Evolutionary conservation across 768 basidiomycete genomes (phyloP).

Genomic region (Mycena haematopus): DNA sequence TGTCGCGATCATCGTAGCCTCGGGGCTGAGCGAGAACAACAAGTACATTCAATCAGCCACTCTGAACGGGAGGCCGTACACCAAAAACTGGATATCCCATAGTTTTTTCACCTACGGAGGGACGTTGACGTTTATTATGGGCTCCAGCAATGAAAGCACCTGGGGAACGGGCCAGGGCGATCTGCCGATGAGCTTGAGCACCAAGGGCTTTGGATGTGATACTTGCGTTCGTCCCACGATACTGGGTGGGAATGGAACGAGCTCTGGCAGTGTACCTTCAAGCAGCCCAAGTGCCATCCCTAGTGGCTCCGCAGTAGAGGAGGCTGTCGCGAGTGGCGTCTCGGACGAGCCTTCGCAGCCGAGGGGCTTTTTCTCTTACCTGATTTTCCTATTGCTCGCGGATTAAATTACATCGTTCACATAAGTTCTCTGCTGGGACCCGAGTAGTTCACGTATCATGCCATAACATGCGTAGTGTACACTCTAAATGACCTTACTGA

Average conservation of each 20-base stretch:
- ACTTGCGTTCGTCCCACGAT: neutral
- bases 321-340: neutral
- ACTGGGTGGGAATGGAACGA: neutral
- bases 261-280: neutral
- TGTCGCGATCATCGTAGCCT: slow-evolving; percentile 18
- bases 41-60: slow-evolving; percentile 27
- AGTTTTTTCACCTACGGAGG: slow-evolving; percentile 8
- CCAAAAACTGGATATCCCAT: slow-evolving; percentile 23
- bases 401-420: slow-evolving; percentile 1
- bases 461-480: too few relatives aligned
- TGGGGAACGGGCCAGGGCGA: slow-evolving; percentile 15
- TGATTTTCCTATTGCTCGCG: slow-evolving; percentile 9
- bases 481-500: too few relatives aligned
- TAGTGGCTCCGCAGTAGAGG: neutral
- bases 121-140: slow-evolving; percentile 13
- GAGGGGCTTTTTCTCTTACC: slow-evolving; percentile 2
- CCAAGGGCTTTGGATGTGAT: slow-evolving; percentile 10
- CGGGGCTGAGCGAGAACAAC: slow-evolving; percentile 14
- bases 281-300: neutral
- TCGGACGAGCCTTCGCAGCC: neutral
- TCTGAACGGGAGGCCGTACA: slow-evolving; percentile 20
- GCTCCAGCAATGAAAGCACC: neutral
- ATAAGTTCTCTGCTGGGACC: too few relatives aligned
- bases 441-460: too few relatives aligned
- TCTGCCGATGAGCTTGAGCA: slow-evolving; percentile 22